Conservation (phyloP, 805 yeast genomes). For the Pichia insulana region DNA sequence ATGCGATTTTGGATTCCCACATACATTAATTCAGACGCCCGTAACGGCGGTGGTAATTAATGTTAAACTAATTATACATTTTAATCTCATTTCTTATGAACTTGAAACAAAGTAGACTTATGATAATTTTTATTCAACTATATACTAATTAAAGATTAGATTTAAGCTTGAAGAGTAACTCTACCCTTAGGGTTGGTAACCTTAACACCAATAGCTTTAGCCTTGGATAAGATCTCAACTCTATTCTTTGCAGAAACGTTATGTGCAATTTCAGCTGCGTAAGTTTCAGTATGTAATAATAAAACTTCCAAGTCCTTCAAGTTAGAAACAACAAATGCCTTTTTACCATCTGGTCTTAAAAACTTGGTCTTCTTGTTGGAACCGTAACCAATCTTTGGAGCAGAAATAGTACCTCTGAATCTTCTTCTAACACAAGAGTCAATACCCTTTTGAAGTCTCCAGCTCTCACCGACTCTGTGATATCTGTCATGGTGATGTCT, state of each 20-base stretch:
- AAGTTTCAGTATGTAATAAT: slow-evolving; percentile 94
- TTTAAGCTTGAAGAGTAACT: slow-evolving; percentile 94
- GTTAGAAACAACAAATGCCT: slow-evolving; percentile 90
- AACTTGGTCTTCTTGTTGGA: slow-evolving; percentile 98
- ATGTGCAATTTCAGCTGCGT: slow-evolving; percentile 99
- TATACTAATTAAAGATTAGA: slow-evolving; percentile 13
- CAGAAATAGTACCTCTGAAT: slow-evolving; percentile 98
- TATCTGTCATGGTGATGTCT: slow-evolving; percentile 99
- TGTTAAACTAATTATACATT: no score
- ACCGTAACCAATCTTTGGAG: slow-evolving; percentile 99
- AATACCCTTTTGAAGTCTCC: slow-evolving; percentile 99
- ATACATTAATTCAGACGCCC: no score
- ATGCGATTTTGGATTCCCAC: no score
- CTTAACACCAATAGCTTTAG: slow-evolving; percentile 96
- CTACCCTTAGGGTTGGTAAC: slow-evolving; percentile 99
- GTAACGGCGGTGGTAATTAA: no score
- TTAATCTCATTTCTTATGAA: no score
- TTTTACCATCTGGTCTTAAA: slow-evolving; percentile 97
- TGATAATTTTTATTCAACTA: slow-evolving; percentile 8
- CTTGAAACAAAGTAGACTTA: slow-evolving; percentile 1
- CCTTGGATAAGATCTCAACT: slow-evolving; percentile 90
- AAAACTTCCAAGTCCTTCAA: slow-evolving; percentile 87
- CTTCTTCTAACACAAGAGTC: slow-evolving; percentile 99
- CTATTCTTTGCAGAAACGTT: slow-evolving; percentile 97
- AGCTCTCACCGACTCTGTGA: slow-evolving; percentile 95